These are phyloP conservation scores for Elongisporangium undulatum DNA, from an alignment of 352 stramenopile species.

Conservation along the genomic window DNA sequence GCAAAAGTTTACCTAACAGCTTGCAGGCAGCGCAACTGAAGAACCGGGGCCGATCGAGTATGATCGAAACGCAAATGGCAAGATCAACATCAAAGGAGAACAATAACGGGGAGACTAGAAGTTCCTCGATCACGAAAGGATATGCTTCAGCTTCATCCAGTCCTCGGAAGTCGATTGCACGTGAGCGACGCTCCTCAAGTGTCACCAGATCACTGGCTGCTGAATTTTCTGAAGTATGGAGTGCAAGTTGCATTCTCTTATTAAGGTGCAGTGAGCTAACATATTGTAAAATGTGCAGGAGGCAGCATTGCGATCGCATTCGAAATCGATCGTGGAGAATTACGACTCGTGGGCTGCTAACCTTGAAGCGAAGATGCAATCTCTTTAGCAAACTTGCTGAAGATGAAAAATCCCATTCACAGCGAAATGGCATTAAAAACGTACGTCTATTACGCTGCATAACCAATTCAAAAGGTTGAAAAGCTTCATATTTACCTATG, in stretches of 20 bases:
- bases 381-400: conserved; percentile 11
- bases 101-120: background rate
- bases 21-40: background rate
- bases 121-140: background rate
- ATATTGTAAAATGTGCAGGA: background rate
- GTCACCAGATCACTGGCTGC: conserved; percentile 5
- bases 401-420: too few relatives aligned
- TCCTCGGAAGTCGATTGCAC: background rate
- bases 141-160: background rate
- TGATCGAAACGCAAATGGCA: background rate
- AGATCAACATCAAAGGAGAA: background rate
- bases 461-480: too few relatives aligned
- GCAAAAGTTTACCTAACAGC: conserved; percentile 13
- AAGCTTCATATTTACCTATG: background rate
- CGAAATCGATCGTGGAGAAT: conserved; percentile 39
- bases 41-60: background rate
- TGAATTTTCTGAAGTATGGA: conserved; percentile 12
- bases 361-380: conserved; percentile 50
- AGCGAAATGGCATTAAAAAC: background rate
- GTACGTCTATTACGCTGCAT: background rate
- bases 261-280: background rate
- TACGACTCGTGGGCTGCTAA: conserved; percentile 48
- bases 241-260: background rate
- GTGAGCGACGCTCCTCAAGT: background rate
- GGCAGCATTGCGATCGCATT: conserved; percentile 6